Conservation (phyloP, 1,284 basidiomycete species). For the Boletus hoseneyae region DNA sequence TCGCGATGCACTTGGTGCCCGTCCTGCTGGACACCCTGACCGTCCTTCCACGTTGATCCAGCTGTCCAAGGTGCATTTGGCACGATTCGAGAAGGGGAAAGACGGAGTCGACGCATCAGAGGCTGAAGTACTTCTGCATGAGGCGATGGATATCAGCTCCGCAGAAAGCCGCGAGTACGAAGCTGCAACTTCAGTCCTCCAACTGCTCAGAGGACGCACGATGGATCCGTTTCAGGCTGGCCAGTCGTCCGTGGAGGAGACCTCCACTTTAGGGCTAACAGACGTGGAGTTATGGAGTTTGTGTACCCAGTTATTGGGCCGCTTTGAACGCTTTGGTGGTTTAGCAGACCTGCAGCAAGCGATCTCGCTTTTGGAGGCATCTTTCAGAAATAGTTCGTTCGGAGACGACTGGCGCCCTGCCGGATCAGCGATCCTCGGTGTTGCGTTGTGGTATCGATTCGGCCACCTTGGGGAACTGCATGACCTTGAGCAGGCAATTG, state of each 20-base stretch:
- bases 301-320: background rate
- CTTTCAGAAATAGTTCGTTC: background rate
- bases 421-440: no score
- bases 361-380: background rate
- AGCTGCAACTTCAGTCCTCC: background rate
- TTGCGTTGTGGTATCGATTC: no score
- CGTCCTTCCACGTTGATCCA: no score
- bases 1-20: no score
- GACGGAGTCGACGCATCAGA: background rate
- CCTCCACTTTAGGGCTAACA: background rate
- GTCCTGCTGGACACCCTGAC: no score
- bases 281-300: background rate
- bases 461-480: no score
- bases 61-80: no score
- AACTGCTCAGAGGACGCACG: background rate
- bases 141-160: background rate
- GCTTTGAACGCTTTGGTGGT: background rate
- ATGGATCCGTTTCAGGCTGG: no score
- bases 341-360: background rate
- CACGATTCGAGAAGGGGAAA: background rate
- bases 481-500: no score
- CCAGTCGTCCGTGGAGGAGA: background rate
- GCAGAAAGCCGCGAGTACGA: background rate
- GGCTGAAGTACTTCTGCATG: background rate
- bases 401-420: no score